Evolutionary conservation across 495 filamentous ascomycete species (phyloP).

Genomic region (Aspergillus ostianus): DNA sequence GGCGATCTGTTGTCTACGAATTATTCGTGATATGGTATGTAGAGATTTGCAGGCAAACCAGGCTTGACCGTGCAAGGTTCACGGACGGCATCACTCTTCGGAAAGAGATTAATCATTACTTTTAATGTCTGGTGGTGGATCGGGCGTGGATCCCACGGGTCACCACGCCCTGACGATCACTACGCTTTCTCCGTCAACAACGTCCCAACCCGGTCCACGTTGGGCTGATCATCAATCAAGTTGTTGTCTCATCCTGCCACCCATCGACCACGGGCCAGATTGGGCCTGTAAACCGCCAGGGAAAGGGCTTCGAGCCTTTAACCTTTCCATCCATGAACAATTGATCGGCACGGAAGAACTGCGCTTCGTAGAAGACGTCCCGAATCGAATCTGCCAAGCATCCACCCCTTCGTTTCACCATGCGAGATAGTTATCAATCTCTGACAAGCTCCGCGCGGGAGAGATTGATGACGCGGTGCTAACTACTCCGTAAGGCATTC

Average conservation of each 20-base stretch:
- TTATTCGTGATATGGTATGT: no score
- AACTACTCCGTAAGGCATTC: not conserved
- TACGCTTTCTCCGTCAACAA: slow-evolving; percentile 5
- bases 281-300: no score
- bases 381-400: slow-evolving; percentile 1
- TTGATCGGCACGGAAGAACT: slow-evolving; percentile 2
- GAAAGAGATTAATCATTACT: not conserved
- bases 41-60: not conserved
- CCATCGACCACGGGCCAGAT: no score
- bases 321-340: not conserved
- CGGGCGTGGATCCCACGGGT: not conserved
- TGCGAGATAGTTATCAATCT: slow-evolving; percentile 8
- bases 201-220: not conserved
- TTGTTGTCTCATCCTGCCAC: no score
- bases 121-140: not conserved
- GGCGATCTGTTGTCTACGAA: no score
- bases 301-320: not conserved
- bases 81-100: not conserved
- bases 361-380: slow-evolving; percentile 1
- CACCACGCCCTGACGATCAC: slow-evolving; percentile 6
- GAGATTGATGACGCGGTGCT: not conserved
- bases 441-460: slow-evolving; percentile 4
- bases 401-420: slow-evolving; percentile 9
- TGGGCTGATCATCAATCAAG: no score
- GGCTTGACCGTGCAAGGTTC: not conserved